Evolutionary conservation across 257 asterid genomes (phyloP), one percentile per base, ranked within the genome.

Genomic region (Phtheirospermum japonicum): DNA sequence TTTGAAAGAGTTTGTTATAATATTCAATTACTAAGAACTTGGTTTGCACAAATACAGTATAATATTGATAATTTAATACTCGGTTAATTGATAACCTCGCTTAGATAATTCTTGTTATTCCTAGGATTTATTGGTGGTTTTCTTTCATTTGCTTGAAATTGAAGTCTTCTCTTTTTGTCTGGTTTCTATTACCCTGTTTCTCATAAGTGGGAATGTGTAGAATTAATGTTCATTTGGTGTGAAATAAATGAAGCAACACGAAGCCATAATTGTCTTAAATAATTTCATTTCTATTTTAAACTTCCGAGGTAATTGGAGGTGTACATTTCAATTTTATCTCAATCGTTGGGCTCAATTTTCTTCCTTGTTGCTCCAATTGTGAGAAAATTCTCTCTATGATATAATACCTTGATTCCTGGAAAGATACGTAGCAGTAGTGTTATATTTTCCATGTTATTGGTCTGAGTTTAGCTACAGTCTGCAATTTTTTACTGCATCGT

Each of bases 191-290:
- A n/a, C n/a, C n/a, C n/a, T n/a, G n/a, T n/a, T n/a, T n/a, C n/a
- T n/a, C n/a, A n/a, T n/a, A n/a, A n/a, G n/a, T n/a, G n/a, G n/a
- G n/a, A n/a, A n/a, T n/a, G n/a, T n/a, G n/a, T n/a, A n/a, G n/a
- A n/a, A n/a, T n/a, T n/a, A n/a, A n/a, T n/a, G n/a, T n/a, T n/a
- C n/a, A n/a, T n/a, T n/a, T n/a, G n/a, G n/a, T n/a, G n/a, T n/a
- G n/a, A n/a, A n/a, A n/a, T n/a, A n/a, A n/a, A n/a, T n/a, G 39
- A 45, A 26, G 58, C 62, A 46, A 30, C 34, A 17, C 13, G 7
- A 31, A 45, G 64, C 65, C 65, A 59, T 57, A 67, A 57, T 45
- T 49, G 34, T 17, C 50, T 49, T 12, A 13, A 45, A 23, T 33
- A 7, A 30, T 9, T 11, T 51, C 3, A 10, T 49, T 31, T 33